phyloP scores from a whole-genome alignment of 2,329 filamentous ascomycete genomes.

The Pyrenochaeta sp. region DNA sequence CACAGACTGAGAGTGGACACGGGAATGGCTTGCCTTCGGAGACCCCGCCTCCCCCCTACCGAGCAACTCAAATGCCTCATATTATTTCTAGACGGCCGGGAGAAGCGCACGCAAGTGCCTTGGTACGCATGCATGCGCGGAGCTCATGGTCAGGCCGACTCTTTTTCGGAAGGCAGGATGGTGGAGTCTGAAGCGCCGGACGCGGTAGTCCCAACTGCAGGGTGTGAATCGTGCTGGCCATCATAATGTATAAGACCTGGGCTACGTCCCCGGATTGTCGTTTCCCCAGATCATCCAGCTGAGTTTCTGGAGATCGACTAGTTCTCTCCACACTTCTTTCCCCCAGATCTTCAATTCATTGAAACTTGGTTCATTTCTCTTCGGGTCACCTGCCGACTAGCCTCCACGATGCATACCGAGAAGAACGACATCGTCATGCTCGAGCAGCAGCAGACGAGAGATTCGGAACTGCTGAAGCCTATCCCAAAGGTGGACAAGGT shows the following conservation, averaged over 20 bases:
- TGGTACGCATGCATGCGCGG: constrained; percentile 29
- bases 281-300: constrained; percentile 37
- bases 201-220: constrained; percentile 3
- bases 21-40: constrained; percentile 19
- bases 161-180: constrained; percentile 22
- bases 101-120: constrained; percentile 32
- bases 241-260: constrained; percentile 28
- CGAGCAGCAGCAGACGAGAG: constrained; percentile 34
- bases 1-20: constrained; percentile 10
- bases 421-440: constrained; percentile 39
- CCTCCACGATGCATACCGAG: constrained; percentile 29
- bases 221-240: neutral
- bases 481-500: constrained; percentile 34
- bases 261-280: constrained; percentile 26
- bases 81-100: constrained; percentile 31
- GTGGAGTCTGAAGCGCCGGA: neutral
- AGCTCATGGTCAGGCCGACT: constrained; percentile 10
- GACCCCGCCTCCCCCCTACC: constrained; percentile 16
- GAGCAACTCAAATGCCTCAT: constrained; percentile 19
- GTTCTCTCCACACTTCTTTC: constrained; percentile 17
- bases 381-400: neutral
- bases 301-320: constrained; percentile 26
- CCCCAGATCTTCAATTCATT: constrained; percentile 1
- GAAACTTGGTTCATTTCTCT: neutral
- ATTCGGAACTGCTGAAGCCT: constrained; percentile 32